Base-by-base conservation (phyloP, 2,329 filamentous ascomycete species). In the Zymoseptoria crescenta region DNA sequence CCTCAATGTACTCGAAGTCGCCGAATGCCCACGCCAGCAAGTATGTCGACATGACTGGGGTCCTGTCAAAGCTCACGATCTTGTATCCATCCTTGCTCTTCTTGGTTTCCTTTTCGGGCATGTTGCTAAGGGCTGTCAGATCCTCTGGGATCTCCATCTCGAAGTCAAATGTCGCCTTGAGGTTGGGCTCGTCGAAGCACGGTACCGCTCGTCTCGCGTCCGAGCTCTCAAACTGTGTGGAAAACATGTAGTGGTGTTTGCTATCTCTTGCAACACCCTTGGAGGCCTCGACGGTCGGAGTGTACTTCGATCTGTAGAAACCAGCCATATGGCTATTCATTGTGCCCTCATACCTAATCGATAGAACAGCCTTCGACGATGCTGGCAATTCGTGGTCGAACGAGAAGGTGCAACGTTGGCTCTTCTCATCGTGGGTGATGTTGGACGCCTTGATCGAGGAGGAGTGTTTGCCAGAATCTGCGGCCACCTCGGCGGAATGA, bases 191-290 rank as follows among this genome's bases (percentile, higher is more conserved):
- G 72, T 99, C 94, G 71, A 97, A 97, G 78, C 94, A 99, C 53
- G 94, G 94, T 77, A 99, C 96, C 8, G 94, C 93, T 66, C 92
- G 83, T 65, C 94, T 87, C 62, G 94, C 94, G 76, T 99, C 94
- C 70, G 91, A 96, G 52, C 92, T 88, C 79, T 99, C 94, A 72
- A 99, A 99, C 74, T 99, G 94, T 54, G 94, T 99, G 79, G 90
- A 96, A 75, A 96, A 85, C 83, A 79, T 69, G 83, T 76, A 85
- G 71, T 85, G 79, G 67, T 82, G 79, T 57, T 85, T 82, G 53
- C 78, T 80, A 59, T 85, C 91, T 70, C 81, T 87, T 28, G 91
- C 89, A 1, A 96, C 91, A 10, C 89, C 91, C 49, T 86, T 78
- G 53, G 88, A 83, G 6, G 91, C 83, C 35, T 87, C 79, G 48